phyloP scores from a whole-genome alignment of 2,329 filamentous ascomycete genomes.

The Cercospora sesami region DNA sequence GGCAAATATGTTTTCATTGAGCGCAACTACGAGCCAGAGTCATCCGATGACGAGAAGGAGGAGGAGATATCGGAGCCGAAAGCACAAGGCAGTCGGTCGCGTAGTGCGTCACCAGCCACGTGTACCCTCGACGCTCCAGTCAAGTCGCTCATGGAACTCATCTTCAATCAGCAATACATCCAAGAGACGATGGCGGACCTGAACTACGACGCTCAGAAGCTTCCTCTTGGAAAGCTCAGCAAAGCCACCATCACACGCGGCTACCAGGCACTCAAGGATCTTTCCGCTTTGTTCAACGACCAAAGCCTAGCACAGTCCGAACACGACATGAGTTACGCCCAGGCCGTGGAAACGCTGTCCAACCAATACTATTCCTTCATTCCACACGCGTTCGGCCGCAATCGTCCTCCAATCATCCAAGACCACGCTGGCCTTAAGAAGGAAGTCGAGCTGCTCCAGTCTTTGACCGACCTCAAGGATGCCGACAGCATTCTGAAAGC shows the following conservation, averaged over 20 bases:
- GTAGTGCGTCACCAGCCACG: conserved; percentile 40
- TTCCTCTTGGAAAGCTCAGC: conserved; percentile 81
- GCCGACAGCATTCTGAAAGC: conserved; percentile 74
- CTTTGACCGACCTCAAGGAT: conserved; percentile 81
- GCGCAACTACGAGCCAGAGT: conserved; percentile 70
- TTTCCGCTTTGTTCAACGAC: conserved; percentile 66
- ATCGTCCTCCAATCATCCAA: conserved; percentile 68
- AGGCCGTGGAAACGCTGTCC: conserved; percentile 63
- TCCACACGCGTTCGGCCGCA: conserved; percentile 76
- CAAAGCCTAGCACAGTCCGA: conserved; percentile 50
- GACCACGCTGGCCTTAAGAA: conserved; percentile 61
- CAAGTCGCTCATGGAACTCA: conserved; percentile 72
- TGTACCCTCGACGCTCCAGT: conserved; percentile 62
- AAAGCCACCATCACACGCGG: conserved; percentile 73
- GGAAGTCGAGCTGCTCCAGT: conserved; percentile 78
- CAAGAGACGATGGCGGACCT: conserved; percentile 55
- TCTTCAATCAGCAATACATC: conserved; percentile 78
- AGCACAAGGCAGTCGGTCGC: conserved; percentile 11
- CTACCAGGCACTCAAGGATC: conserved; percentile 73
- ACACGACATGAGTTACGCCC: conserved; percentile 23
- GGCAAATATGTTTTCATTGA: conserved; percentile 79
- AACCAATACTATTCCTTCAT: conserved; percentile 81
- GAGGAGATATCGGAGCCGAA: conserved; percentile 2
- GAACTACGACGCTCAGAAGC: conserved; percentile 72
- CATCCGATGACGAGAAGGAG: conserved; percentile 47